Conservation (phyloP, 1,139 yeast species). For the Scheffersomyces lignicola region DNA sequence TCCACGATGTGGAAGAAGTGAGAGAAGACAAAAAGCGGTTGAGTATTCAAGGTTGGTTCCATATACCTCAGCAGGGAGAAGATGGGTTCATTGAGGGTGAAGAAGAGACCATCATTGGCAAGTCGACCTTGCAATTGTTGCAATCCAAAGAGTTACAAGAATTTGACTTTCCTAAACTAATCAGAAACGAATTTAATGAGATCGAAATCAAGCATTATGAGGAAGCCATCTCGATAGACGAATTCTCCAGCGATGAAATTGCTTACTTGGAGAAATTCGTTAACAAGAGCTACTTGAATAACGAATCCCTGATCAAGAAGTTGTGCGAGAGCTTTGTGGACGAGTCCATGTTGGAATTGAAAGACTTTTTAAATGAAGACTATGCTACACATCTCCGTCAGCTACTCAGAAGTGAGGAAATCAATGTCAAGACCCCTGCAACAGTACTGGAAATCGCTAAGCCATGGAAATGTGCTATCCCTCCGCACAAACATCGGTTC, state of each 20-base stretch:
- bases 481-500: conserved; percentile 91
- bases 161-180: conserved; percentile 73
- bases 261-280: conserved; percentile 52
- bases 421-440: conserved; percentile 60
- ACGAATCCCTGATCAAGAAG: conserved; percentile 32
- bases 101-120: conserved; percentile 72
- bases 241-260: conserved; percentile 37
- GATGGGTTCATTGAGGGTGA: conserved; percentile 80
- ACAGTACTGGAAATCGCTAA: conserved; percentile 52
- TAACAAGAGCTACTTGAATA: conserved; percentile 53
- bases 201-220: conserved; percentile 30
- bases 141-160: conserved; percentile 77
- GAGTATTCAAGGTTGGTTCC: conserved; percentile 98
- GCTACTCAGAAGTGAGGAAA: conserved; percentile 52
- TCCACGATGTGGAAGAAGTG: conserved; percentile 98
- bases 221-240: conserved; percentile 15
- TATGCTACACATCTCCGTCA: conserved; percentile 49
- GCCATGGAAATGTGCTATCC: conserved; percentile 92
- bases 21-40: conserved; percentile 84
- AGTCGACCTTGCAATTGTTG: conserved; percentile 77
- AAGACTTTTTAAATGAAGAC: conserved; percentile 59
- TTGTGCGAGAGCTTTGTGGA: conserved; percentile 57
- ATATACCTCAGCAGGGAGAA: conserved; percentile 92
- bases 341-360: conserved; percentile 70
- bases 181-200: conserved; percentile 32